Conservation (phyloP, 257 asterid genomes). For the Mentha longifolia region DNA sequence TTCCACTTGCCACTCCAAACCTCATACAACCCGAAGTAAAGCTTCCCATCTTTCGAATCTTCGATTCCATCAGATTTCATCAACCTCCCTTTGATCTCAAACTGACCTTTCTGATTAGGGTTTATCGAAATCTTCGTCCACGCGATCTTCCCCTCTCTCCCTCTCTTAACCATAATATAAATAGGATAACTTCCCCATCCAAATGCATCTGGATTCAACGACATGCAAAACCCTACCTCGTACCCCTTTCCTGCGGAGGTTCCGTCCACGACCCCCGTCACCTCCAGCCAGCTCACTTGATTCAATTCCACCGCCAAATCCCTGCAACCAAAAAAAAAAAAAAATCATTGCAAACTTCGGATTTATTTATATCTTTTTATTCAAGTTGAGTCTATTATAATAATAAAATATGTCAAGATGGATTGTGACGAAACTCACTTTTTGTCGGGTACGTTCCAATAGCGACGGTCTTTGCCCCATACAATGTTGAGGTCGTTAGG, state of each 20-base stretch:
- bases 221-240: conserved; percentile 30
- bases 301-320: not conserved
- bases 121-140: conserved; percentile 32
- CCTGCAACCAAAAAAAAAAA: not conserved
- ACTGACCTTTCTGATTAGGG: conserved; percentile 10
- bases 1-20: conserved; percentile 65
- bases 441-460: conserved; percentile 18
- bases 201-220: conserved; percentile 38
- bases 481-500: conserved; percentile 18
- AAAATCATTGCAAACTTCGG: too few species aligned
- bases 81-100: not conserved
- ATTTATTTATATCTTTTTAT: too few species aligned
- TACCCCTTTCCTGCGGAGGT: not conserved
- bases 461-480: conserved; percentile 26
- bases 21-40: conserved; percentile 50
- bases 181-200: conserved; percentile 38
- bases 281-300: conserved; percentile 45
- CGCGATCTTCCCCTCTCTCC: conserved; percentile 10
- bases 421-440: not conserved
- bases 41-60: conserved; percentile 24
- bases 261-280: conserved; percentile 30
- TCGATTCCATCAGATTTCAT: conserved; percentile 3
- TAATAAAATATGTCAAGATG: too few species aligned
- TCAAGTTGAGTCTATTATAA: too few species aligned
- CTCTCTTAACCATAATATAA: conserved; percentile 41